Evolutionary conservation across 441 rosid genomes (phyloP).

Genomic region (Mallotus japonicus): DNA sequence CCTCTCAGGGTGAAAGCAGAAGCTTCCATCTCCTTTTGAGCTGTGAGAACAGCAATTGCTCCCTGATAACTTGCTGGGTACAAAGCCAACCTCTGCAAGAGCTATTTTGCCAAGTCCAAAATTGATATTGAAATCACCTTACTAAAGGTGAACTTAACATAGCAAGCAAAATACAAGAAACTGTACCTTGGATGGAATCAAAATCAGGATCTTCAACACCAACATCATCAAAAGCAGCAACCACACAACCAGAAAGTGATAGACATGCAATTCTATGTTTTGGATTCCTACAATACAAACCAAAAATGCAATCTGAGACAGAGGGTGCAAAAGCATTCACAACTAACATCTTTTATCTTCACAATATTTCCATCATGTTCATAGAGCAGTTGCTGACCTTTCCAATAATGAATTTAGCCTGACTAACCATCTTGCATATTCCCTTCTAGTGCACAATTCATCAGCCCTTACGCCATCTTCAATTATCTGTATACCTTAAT

Average conservation of each 20-base stretch:
- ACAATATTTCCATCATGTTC: slow-evolving; percentile 6
- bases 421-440: slow-evolving; percentile 87
- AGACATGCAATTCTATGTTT: slow-evolving; percentile 59
- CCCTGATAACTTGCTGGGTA: slow-evolving; percentile 55
- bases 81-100: slow-evolving; percentile 82
- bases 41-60: slow-evolving; percentile 29
- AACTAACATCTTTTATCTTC: slow-evolving; percentile 9
- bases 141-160: background rate
- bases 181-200: slow-evolving; percentile 62
- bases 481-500: slow-evolving; percentile 66
- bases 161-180: slow-evolving; percentile 2
- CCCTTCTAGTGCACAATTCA: slow-evolving; percentile 82
- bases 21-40: slow-evolving; percentile 29
- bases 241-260: slow-evolving; percentile 55
- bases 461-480: slow-evolving; percentile 58
- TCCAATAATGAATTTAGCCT: slow-evolving; percentile 60
- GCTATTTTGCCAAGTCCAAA: slow-evolving; percentile 42
- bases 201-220: slow-evolving; percentile 62
- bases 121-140: slow-evolving; percentile 1
- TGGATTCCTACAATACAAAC: slow-evolving; percentile 54
- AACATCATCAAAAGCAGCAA: slow-evolving; percentile 79
- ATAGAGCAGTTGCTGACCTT: slow-evolving; percentile 45
- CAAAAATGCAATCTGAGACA: slow-evolving; percentile 20
- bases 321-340: slow-evolving; percentile 16
- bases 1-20: slow-evolving; percentile 66